Base-by-base conservation (phyloP, 441 rosid species). In the Gossypium lobatum region DNA sequence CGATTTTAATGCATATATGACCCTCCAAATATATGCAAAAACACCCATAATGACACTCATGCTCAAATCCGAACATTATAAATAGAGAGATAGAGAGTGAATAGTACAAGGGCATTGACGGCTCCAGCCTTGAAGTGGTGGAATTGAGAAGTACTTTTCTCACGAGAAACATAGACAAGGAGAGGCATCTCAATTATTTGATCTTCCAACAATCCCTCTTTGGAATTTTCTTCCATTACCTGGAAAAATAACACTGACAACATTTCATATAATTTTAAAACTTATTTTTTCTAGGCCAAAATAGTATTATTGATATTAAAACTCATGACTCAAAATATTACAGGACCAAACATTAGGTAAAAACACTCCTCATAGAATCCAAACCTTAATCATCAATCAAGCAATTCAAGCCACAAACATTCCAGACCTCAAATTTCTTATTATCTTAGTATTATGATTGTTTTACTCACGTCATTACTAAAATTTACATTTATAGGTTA, bases 51-150 rank as follows among this genome's bases (percentile, higher is more conserved):
- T 28, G 34, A 45, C 50, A 11, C 14, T 45, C 14, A 1, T 9
- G 50, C n/a, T 45, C n/a, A 11, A 2, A 3, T 45, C 50, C n/a
- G 4, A 45, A 11, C 10, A 13, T 61, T 13, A 26, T 7, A 61
- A 6, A 61, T 1, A 13, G 54, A 45, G 34, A 42, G 2, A 34
- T 0, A 45, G 71, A 23, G 10, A n/a, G 0, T 48, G 59, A 48
- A 23, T 8, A n/a, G 17, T 54, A 76, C 71, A 16, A 70, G 71
- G 48, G 9, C 75, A 61, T 76, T 62, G 54, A 76, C 11, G n/a
- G 79, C 78, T 73, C 85, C 85, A 1, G 85, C 85, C 61, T 83
- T 83, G 80, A 70, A 78, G 42, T 83, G 76, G 45, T 80, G 83
- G 25, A 26, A 21, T 17, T 55, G 64, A 31, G 70, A 39, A 11